Base-by-base conservation (phyloP, 495 filamentous ascomycete genomes). In the Copromyces sp. region DNA sequence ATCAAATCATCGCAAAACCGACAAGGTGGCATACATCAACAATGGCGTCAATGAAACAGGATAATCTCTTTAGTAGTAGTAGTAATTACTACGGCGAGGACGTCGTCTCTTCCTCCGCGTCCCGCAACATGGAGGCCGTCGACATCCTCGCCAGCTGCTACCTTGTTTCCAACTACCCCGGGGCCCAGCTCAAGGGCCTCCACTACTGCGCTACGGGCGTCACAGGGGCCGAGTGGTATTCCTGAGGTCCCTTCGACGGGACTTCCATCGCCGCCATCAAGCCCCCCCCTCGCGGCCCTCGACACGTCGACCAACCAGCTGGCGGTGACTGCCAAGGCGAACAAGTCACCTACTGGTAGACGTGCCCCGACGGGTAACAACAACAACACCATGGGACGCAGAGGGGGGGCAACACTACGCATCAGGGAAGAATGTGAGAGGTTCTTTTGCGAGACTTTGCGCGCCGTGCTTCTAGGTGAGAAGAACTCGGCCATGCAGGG, bases 361-460 rank as follows among this genome's bases (percentile, higher is more conserved):
- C 73, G 75, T 70, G 41, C 41, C 71, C 24, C 24, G 24, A 74
- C 72, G 38, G 61, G 68, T 41, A 73, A 70, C 74, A 81, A 78
- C 74, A 81, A 78, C 73, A 78, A 77, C 75, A 82, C 80, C 75
- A 82, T 77, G 61, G 79, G 89, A 80, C 88, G 24, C 0, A 24
- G 88, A 87, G 91, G 90, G 91, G 94, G 93, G 92, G 94, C 94
- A 89, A 88, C 91, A 91, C 89, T 93, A 84, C 90, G 89, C 85
- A 97, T 98, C 87, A 92, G 91, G 93, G 94, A 89, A 93, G 93
- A 97, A 93, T 96, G 94, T 98, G 94, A 97, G 94, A 98, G 94
- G 84, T 94, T 98, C 88, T 95, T 98, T 88, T 98, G 94, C 87
- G 92, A 94, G 89, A 92, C 88, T 85, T 89, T 98, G 90, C 90